Percentiles rank a stretch among this genome's conserved stretches.
phyloP scores from a whole-genome alignment of 352 stramenopile species.

The Nothophytophthora sp. region DNA sequence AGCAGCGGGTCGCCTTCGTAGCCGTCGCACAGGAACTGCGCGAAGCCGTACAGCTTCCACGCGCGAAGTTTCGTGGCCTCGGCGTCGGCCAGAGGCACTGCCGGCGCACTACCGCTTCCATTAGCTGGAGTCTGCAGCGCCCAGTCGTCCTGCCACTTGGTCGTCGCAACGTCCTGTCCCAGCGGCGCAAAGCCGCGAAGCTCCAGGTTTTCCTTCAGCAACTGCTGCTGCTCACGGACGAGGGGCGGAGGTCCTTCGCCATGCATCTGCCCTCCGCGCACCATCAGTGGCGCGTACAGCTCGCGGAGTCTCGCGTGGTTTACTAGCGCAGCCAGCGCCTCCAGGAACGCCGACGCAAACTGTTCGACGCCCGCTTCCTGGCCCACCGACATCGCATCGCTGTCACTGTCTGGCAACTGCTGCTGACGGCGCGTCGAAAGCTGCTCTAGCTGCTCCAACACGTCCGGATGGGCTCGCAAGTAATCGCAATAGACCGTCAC shows the following conservation, averaged over 20 bases:
- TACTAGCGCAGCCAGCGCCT: slow-evolving; percentile 49
- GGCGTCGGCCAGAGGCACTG: slow-evolving; percentile 33
- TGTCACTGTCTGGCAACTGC: slow-evolving; percentile 20
- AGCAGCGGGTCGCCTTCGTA: slow-evolving; percentile 66
- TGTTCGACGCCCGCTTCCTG: slow-evolving; percentile 18
- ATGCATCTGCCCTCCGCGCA: slow-evolving; percentile 1
- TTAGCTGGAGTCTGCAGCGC: slow-evolving; percentile 19
- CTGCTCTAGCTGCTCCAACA: slow-evolving; percentile 47
- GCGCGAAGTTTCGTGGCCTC: slow-evolving; percentile 54
- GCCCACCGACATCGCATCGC: slow-evolving; percentile 20
- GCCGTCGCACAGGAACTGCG: slow-evolving; percentile 52
- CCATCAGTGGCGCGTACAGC: slow-evolving; percentile 36
- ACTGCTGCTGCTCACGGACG: slow-evolving; percentile 40
- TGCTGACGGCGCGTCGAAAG: slow-evolving; percentile 25
- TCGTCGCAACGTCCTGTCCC: slow-evolving; percentile 9
- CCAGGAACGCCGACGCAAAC: slow-evolving; percentile 43
- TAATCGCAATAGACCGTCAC: slow-evolving; percentile 76
- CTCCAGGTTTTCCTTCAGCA: slow-evolving; percentile 77
- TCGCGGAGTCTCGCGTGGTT: slow-evolving; percentile 54
- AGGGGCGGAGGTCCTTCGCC: slow-evolving; percentile 18
- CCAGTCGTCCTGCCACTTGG: slow-evolving; percentile 24
- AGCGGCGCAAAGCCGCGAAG: slow-evolving; percentile 70
- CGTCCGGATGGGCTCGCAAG: slow-evolving; percentile 45
- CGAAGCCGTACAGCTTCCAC: slow-evolving; percentile 68
- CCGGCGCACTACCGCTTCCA: slow-evolving; percentile 11